These are phyloP conservation scores for Coemansia sp. DNA, from an alignment of 192 early-diverging fungal genomes.

Conservation along the genomic window DNA sequence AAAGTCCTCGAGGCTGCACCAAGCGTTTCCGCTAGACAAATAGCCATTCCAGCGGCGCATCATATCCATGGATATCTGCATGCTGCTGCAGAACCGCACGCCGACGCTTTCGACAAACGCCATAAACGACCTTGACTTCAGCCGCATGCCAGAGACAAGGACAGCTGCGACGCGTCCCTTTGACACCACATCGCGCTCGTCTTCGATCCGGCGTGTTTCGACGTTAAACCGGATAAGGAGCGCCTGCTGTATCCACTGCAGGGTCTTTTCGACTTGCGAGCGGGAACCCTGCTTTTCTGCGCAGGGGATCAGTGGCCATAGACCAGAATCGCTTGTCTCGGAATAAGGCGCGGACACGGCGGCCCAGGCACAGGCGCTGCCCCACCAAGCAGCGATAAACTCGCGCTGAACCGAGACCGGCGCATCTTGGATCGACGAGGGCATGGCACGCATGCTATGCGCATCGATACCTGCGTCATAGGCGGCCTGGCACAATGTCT, in stretches of 20 bases:
- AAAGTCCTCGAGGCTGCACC: slow-evolving; percentile 19
- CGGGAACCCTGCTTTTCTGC: neutral
- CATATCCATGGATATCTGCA: slow-evolving; percentile 18
- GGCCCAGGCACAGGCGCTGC: slow-evolving; percentile 4
- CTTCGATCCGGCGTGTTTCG: neutral
- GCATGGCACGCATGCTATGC: neutral
- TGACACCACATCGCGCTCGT: neutral
- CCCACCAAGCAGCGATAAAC: slow-evolving; percentile 53
- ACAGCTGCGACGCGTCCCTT: neutral
- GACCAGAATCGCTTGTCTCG: neutral
- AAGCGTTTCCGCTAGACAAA: neutral
- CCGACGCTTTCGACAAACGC: slow-evolving; percentile 32
- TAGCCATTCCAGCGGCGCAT: slow-evolving; percentile 41
- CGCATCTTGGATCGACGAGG: slow-evolving; percentile 9
- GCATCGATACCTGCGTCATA: neutral
- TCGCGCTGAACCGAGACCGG: slow-evolving; percentile 49
- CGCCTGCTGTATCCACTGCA: neutral
- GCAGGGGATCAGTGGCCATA: neutral
- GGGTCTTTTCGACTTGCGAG: neutral
- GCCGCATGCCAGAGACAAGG: slow-evolving; percentile 10
- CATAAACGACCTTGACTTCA: slow-evolving; percentile 12
- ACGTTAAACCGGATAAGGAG: neutral
- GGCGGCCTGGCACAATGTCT: neutral
- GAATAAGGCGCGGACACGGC: neutral
- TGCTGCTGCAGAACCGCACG: slow-evolving; percentile 36